Evolutionary conservation across 352 stramenopile genomes (phyloP).

Genomic region (Elongisporangium prolatum): DNA sequence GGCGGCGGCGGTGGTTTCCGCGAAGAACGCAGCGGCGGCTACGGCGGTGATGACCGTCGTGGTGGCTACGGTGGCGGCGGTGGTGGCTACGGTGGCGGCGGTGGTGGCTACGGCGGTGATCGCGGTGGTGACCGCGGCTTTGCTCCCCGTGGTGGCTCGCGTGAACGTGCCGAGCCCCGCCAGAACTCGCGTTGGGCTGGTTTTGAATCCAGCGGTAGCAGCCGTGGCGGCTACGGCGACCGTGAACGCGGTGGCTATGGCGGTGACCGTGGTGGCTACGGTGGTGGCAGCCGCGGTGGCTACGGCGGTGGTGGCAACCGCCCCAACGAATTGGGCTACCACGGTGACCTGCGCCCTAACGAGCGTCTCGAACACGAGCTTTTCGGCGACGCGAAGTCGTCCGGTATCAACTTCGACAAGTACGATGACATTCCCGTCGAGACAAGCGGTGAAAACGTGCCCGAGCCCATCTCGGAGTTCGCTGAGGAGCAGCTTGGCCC

Average conservation of each 20-base stretch:
- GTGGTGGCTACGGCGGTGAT: slow-evolving; percentile 25
- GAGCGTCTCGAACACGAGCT: slow-evolving; percentile 91
- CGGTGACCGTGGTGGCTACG: slow-evolving; percentile 12
- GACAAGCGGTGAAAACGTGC: slow-evolving; percentile 91
- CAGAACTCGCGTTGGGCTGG: slow-evolving; percentile 52
- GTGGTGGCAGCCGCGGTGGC: slow-evolving; percentile 28
- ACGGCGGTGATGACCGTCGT: slow-evolving; percentile 14
- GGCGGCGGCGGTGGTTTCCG: slow-evolving; percentile 15
- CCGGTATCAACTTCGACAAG: slow-evolving; percentile 98
- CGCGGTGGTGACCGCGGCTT: slow-evolving; percentile 14
- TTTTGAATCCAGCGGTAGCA: slow-evolving; percentile 37
- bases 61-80: slow-evolving; percentile 22
- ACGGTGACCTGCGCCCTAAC: slow-evolving; percentile 92
- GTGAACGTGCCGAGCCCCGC: slow-evolving; percentile 25
- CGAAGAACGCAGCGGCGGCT: slow-evolving; percentile 7
- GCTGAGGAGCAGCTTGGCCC: slow-evolving; percentile 86
- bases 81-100: slow-evolving; percentile 29
- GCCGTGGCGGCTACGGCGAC: slow-evolving; percentile 21
- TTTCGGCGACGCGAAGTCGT: slow-evolving; percentile 91
- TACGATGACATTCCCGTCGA: slow-evolving; percentile 99
- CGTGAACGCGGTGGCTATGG: slow-evolving; percentile 19
- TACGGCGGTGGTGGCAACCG: slow-evolving; percentile 48
- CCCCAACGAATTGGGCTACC: slow-evolving; percentile 95
- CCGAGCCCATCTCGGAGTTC: slow-evolving; percentile 91
- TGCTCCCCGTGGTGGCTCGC: slow-evolving; percentile 19